Base-by-base conservation (phyloP, 1,284 basidiomycete genomes). In the Boletus smithii region DNA sequence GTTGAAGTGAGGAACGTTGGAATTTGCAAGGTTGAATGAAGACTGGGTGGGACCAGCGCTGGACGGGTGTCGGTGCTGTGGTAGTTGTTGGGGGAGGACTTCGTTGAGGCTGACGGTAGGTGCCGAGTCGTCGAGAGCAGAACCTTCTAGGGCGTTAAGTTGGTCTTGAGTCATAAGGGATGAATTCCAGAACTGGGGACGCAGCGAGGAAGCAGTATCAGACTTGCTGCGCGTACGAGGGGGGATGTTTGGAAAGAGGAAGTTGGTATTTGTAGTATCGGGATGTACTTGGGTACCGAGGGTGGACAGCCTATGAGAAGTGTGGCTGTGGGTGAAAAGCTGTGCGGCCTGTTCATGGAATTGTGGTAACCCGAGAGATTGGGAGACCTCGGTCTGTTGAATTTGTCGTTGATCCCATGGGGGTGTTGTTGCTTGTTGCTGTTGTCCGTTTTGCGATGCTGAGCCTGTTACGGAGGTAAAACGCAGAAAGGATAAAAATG, bases 151-250 rank as follows among this genome's bases (percentile, higher is more conserved):
- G 45, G 59, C 58, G 63, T 58, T 45, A 17, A 65, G 60, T 8
- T 67, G 67, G 50, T 68, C 56, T 63, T 62, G 61, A 16, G 55
- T 60, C 46, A 66, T 56, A 32, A 63, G 56, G 13, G 64, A 46
- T 13, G 68, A 57, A 39, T 76, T 73, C 78, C 82, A 85, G 26
- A 73, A 65, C 0, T 74, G 75, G n/a, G 77, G 75, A 53, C 64
- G 66, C 1, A 57, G 47, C 75, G 78, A 41, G 73, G 70, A 31
- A 30, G 79, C 72, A 0, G 80, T 78, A 50, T 85, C 83, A 4
- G 80, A 82, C 55, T 83, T 79, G 61, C 79, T 81, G 38, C 83
- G 73, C 24, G 66, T 64, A 42, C 77, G 73, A 30, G 67, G 68
- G 46, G 70, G 69, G 36, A 56, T 47, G 42, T 50, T 62, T 47